Base-by-base conservation (phyloP, 352 stramenopile genomes). In the Phytophthora europaea region DNA sequence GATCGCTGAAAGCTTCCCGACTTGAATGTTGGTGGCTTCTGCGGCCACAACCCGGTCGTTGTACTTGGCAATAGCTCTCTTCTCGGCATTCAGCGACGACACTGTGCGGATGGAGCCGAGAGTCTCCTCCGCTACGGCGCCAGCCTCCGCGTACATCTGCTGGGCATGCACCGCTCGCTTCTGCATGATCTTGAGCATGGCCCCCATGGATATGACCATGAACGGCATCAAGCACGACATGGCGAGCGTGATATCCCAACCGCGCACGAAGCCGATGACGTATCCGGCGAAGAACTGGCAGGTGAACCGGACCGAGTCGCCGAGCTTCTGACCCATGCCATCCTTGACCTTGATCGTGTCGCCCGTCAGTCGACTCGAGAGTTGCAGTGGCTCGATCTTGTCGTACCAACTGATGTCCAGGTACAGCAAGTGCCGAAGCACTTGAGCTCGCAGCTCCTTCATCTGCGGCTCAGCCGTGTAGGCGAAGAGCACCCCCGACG, bases 41-140 rank as follows among this genome's bases (percentile, higher is more conserved):
- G 12, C 97, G 47, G 65, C 95, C 80, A 8, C 76, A 56, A 34
- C 84, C 80, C 60, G 97, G 85, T 28, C 98, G 61, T 43, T 81
- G 23, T 38, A 98, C 88, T n/a, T 70, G 59, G 5, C 82, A 57
- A 20, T 79, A 3, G 77, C 79, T 6, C 70, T 71, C 51, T 73
- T 54, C 55, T 85, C 80, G 18, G 69, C 72, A 63, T 85, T 88
- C 2, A 88, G 58, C 1, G 70, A 84, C n/a, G 72, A 72, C 6
- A 88, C 77, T 0, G 81, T 83, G 18, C 79, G 81, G 9, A 89
- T 87, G 6, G 73, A 78, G 1, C 71, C 72, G 12, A 89, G 53
- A 4, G 74, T 78, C 40, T 89, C 81, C 61, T 87, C 74, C 3
- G 80, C 81, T 2, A 89, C 62, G 0, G 79, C 79, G 6, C 26